Evolutionary conservation across 768 basidiomycete genomes (phyloP), one percentile per base, ranked within the genome.

Genomic region (Rossbeevera mucosa): DNA sequence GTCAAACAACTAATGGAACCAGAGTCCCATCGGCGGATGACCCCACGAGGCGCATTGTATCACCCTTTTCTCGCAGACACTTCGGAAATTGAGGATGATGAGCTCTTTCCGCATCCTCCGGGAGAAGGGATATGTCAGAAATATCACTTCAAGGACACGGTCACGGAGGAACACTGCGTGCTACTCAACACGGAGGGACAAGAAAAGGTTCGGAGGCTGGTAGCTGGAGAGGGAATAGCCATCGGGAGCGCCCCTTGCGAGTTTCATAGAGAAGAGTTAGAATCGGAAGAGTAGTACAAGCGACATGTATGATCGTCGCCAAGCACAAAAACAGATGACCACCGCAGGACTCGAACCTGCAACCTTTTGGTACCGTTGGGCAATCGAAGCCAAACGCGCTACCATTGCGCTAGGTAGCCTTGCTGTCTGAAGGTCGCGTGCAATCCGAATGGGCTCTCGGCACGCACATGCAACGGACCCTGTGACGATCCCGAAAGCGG

Each of bases 311-410:
- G 29, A 20, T 16, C 5, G 33, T 16, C 31, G 14, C 5, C 5
- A 33, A 9, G 33, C n/a, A 40, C 51, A 52, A 52, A 29, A 4
- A 16, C n/a, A 1, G 56, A 65, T 87, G 86, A 88, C 82, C 83
- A 86, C 86, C 83, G 86, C 88, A 88, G 88, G 88, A 87, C 86
- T 90, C 86, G 88, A 90, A 90, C 88, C 88, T 90, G 87, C 88
- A 90, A 85, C 88, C 88, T 89, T 86, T 88, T 88, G 88, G 87
- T 90, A 57, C 74, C 81, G 71, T 73, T 71, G 58, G 75, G 82
- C 83, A 62, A 79, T 87, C 86, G 87, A 89, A 89, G 86, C 86
- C 86, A 88, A 87, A 89, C 86, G 87, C 87, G 87, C 87, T 89
- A 88, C 87, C 87, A 88, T 89, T 88, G 87, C 85, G 87, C 86